A percentile compares a stretch with the other conserved stretches of the same genome.
phyloP scores from a whole-genome alignment of 345 rosid species.

The Heritiera fomes region DNA sequence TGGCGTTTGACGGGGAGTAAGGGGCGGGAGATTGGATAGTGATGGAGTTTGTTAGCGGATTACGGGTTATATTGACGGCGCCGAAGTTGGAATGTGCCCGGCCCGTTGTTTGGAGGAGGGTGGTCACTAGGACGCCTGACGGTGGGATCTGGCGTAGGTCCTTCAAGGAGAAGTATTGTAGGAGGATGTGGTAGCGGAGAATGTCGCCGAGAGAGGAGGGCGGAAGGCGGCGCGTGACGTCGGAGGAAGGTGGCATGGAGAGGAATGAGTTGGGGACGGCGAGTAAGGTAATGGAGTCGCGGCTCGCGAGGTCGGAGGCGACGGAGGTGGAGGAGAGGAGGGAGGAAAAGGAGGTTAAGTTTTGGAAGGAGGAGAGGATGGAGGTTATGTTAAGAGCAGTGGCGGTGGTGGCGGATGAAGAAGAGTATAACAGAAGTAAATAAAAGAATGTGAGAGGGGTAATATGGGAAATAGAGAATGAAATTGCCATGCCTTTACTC shows the following conservation, averaged over 20 bases:
- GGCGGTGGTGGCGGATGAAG: conserved; percentile 32
- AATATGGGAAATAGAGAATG: conserved; percentile 40
- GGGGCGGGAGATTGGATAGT: conserved; percentile 52
- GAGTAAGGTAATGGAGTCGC: conserved; percentile 69
- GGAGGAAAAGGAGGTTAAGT: conserved; percentile 53
- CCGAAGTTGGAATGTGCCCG: conserved; percentile 65
- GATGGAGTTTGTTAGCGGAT: conserved; percentile 45
- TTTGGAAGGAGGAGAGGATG: conserved; percentile 63
- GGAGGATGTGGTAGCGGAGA: conserved; percentile 82
- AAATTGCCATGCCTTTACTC: conserved; percentile 30
- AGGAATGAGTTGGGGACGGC: conserved; percentile 75
- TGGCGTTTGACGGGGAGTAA: conserved; percentile 53
- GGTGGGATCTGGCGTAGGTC: conserved; percentile 67
- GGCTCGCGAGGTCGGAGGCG: conserved; percentile 54
- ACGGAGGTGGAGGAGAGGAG: conserved; percentile 55
- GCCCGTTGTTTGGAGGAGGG: conserved; percentile 80
- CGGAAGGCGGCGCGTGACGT: conserved; percentile 68
- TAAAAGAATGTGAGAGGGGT: conserved; percentile 41
- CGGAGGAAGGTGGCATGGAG: conserved; percentile 38
- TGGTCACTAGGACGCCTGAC: conserved; percentile 55
- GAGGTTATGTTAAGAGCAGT: conserved; percentile 59
- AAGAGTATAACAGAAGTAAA: conserved; percentile 46
- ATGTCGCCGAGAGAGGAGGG: conserved; percentile 71
- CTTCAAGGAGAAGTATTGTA: conserved; percentile 64
- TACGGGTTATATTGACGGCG: conserved; percentile 70